Evolutionary conservation across 129 eudicot genomes (phyloP), one percentile per base, ranked within the genome.

Genomic region (Pittosporum tobira): DNA sequence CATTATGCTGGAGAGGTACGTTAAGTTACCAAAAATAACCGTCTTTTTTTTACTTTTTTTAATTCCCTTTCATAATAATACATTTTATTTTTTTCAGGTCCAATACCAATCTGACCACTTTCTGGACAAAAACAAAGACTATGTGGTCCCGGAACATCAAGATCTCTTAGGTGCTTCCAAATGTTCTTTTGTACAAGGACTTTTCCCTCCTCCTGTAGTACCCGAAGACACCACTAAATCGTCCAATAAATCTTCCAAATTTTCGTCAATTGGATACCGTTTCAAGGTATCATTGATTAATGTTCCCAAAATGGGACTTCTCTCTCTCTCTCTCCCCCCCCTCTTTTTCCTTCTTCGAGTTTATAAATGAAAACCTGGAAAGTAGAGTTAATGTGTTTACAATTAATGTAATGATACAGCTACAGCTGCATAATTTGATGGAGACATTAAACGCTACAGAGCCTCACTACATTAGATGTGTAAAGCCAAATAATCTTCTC

Each of bases 1-100:
- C 99, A 93, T 77, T 93, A 93, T 75, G 99, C 99, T 71, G 99
- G 99, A 64, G 96, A 93, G 94, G 99, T 80, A 79, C 61, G 67
- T 67, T 64, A 21, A 22, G 51, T 47, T 48, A 59, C 70, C 42
- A 23, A 74, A 44, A 36, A n/a, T n/a, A n/a, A n/a, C n/a, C n/a
- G n/a, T n/a, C n/a, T n/a, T n/a, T n/a, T n/a, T n/a, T n/a, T n/a
- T n/a, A n/a, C n/a, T n/a, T n/a, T n/a, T n/a, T n/a, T n/a, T n/a
- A n/a, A n/a, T n/a, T n/a, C n/a, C n/a, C n/a, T n/a, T n/a, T n/a
- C 16, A 16, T 38, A 13, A 30, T 13, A 34, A 36, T 36, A 36
- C 43, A 36, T 36, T 36, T 36, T 36, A 5, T 36, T 11, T n/a
- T n/a, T 36, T 36, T 36, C 72, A 93, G 99, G 99, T 93, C 48